Evolutionary conservation across 371 early-diverging fungal genomes (phyloP).

Genomic region (Mucor mucedo): DNA sequence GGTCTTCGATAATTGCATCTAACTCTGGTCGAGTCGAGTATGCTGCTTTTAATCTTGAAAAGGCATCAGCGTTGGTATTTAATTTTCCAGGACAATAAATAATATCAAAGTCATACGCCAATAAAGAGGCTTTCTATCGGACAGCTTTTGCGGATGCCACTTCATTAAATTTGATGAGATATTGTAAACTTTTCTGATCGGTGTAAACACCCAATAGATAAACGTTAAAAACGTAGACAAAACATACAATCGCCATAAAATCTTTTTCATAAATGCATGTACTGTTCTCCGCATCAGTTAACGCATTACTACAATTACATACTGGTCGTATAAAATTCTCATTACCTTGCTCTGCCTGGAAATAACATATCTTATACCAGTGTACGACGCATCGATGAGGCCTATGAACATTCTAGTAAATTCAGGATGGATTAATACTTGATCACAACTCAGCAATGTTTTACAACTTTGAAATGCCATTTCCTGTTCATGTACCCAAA

Average conservation of each 20-base stretch:
- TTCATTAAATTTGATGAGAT: no score
- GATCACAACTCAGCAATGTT: no score
- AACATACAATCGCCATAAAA: constrained; percentile 10
- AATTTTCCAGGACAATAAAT: constrained; percentile 24
- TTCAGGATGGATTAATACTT: no score
- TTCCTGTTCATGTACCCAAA: no score
- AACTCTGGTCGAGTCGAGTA: neutral
- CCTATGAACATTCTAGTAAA: no score
- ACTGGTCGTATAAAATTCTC: no score
- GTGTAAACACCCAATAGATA: constrained; percentile 11
- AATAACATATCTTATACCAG: no score
- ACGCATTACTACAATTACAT: no score
- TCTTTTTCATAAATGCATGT: constrained; percentile 4
- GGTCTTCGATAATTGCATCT: neutral
- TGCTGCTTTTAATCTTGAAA: neutral
- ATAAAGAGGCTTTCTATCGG: constrained; percentile 32
- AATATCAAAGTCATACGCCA: constrained; percentile 33
- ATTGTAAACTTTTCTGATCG: no score
- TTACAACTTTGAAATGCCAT: no score
- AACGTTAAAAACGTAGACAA: constrained; percentile 1
- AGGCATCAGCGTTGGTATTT: constrained; percentile 14
- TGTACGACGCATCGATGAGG: no score
- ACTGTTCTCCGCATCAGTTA: constrained; percentile 3
- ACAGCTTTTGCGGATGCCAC: constrained; percentile 7
- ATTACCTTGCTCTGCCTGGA: no score